Evolutionary conservation across 2,329 filamentous ascomycete species (phyloP), one percentile per base, ranked within the genome.

Genomic region (Lasiodiplodia theobromae): DNA sequence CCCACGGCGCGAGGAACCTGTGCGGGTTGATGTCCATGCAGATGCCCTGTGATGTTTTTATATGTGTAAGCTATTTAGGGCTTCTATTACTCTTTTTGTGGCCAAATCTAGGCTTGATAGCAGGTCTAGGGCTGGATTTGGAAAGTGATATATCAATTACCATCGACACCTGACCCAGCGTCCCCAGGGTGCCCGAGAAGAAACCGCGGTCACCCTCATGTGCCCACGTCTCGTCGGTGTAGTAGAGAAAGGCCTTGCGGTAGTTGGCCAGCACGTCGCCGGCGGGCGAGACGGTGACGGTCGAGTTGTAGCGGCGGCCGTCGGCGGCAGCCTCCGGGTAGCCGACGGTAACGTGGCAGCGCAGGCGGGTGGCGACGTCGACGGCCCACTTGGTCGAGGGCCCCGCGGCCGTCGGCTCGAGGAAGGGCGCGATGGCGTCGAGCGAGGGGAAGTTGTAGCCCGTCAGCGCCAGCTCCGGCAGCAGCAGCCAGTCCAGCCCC

Each of bases 391-490:
- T 78, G 0, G 91, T 89, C 7, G 86, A 89, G 66, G 91, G 87
- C 0, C 92, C 92, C 0, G 86, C 82, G 5, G 86, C 85, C 0
- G 87, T 87, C 0, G 84, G 86, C 74, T 96, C 92, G 3, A 95
- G 86, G 72, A 84, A 91, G 0, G 91, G 90, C 1, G 80, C 79
- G 53, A 95, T 93, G 1, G 92, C 85, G 38, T 86, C 81, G 2
- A 92, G 77, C 0, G 89, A 91, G 52, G 86, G 85, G 81, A 94
- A 95, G 76, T 94, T 94, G 82, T 94, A 96, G 37, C 92, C 91
- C 68, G 88, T 86, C 75, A 95, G 93, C 1, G 92, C 91, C 77
- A 95, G 81, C 76, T 95, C 92, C 0, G 92, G 92, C 0, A 95
- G 80, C 0, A 95, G 87, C 0, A 96, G 82, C 37, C 94, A 83